A percentile compares a stretch with the other conserved stretches of the same genome.
These are phyloP conservation scores for Microstegium vimineum DNA, from an alignment of 176 grass and related monocot species.

Conservation along the genomic window DNA sequence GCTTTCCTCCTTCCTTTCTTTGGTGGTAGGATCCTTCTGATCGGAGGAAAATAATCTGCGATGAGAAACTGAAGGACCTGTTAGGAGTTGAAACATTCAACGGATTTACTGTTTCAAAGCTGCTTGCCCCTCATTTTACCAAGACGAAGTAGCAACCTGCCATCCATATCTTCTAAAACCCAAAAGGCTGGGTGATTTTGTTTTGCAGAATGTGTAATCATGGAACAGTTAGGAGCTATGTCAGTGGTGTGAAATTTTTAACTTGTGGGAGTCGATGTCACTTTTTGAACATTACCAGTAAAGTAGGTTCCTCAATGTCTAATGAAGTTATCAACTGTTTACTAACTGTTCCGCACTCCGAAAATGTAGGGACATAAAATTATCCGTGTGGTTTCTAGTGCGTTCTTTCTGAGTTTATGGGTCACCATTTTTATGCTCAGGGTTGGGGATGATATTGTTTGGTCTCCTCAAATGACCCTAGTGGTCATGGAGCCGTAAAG, in stretches of 20 bases:
- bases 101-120: slow-evolving; percentile 75
- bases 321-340: slow-evolving; percentile 1
- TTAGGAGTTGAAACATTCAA: slow-evolving; percentile 88
- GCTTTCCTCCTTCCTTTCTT: slow-evolving; percentile 20
- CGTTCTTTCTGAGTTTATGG: background rate
- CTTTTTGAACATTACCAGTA: slow-evolving; percentile 16
- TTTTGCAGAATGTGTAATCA: slow-evolving; percentile 47
- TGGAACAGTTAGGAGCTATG: slow-evolving; percentile 29
- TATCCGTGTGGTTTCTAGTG: background rate
- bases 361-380: slow-evolving; percentile 1
- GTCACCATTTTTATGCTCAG: background rate
- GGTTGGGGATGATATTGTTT: slow-evolving; percentile 21
- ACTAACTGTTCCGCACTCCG: background rate
- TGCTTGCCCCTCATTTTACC: slow-evolving; percentile 84
- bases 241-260: slow-evolving; percentile 26
- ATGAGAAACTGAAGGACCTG: slow-evolving; percentile 91
- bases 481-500: slow-evolving; percentile 8
- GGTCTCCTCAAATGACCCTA: slow-evolving; percentile 9
- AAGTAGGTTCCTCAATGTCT: slow-evolving; percentile 31
- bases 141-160: slow-evolving; percentile 51
- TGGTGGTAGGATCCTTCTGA: slow-evolving; percentile 89
- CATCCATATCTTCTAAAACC: slow-evolving; percentile 36
- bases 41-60: slow-evolving; percentile 91
- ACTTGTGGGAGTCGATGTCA: slow-evolving; percentile 17
- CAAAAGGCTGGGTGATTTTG: slow-evolving; percentile 52